Conservation (phyloP, 2,329 filamentous ascomycete genomes). For the Botrytis sinoallii region DNA sequence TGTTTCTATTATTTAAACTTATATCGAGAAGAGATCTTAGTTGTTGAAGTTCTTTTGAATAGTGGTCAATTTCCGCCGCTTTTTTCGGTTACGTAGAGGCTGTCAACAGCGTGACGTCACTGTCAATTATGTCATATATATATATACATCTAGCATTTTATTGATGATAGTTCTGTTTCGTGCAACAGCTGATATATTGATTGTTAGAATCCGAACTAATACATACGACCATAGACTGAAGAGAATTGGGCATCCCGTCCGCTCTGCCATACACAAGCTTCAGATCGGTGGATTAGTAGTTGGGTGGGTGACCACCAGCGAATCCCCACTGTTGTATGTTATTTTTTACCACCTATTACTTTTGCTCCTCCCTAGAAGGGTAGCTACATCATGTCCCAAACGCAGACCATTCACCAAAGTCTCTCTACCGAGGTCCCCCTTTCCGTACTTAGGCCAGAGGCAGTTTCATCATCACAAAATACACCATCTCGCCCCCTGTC, state of each 20-base stretch:
- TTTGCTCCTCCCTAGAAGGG: neutral
- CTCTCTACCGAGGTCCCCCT: neutral
- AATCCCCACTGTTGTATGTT: constrained; percentile 3
- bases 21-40: too few relatives aligned
- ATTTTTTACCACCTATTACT: neutral
- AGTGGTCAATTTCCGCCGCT: too few relatives aligned
- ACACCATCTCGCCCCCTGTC: neutral
- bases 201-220: accelerated
- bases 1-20: too few relatives aligned
- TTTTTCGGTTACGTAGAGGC: too few relatives aligned
- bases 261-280: constrained; percentile 18
- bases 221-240: constrained; percentile 19
- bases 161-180: neutral
- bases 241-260: constrained; percentile 17
- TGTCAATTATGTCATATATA: neutral
- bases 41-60: too few relatives aligned
- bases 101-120: neutral
- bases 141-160: neutral
- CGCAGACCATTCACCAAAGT: neutral
- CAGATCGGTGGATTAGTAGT: constrained; percentile 17
- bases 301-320: constrained; percentile 10
- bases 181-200: neutral
- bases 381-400: neutral
- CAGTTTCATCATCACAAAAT: constrained; percentile 27
- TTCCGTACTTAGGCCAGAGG: neutral